Conservation (phyloP, 1,139 yeast genomes). For the Magnusiomyces suaveolens region DNA sequence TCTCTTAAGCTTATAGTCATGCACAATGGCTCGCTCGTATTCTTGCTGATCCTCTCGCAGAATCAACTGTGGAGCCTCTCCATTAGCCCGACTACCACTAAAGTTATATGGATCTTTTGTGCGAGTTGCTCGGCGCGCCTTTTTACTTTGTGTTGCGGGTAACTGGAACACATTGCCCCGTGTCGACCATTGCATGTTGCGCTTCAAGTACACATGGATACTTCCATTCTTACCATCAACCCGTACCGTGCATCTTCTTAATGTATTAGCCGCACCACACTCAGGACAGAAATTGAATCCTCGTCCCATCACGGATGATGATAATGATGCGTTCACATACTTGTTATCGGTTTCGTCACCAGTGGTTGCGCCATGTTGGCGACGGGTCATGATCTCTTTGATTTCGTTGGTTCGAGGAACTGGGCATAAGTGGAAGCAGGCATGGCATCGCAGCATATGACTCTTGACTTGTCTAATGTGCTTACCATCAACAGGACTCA, state of each 20-base stretch:
- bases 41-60: conserved; percentile 92
- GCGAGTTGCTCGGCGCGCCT: conserved; percentile 27
- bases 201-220: conserved; percentile 80
- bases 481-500: conserved; percentile 77
- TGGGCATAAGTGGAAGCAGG: conserved; percentile 78
- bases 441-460: conserved; percentile 94
- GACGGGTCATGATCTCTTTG: conserved; percentile 2
- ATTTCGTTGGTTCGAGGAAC: conserved; percentile 42
- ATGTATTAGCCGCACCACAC: conserved; percentile 80
- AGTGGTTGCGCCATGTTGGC: conserved; percentile 12
- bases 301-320: conserved; percentile 3
- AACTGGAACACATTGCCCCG: conserved; percentile 76
- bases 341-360: conserved; percentile 33
- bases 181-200: conserved; percentile 87
- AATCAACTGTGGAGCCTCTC: conserved; percentile 28
- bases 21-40: conserved; percentile 76
- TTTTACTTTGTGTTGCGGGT: conserved; percentile 39
- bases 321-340: conserved; percentile 7
- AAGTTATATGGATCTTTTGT: conserved; percentile 19
- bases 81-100: conserved; percentile 13
- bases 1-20: conserved; percentile 78
- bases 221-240: conserved; percentile 65
- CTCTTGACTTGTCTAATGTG: conserved; percentile 79
- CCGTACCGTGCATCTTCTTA: conserved; percentile 83
- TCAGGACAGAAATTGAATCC: conserved; percentile 60